These are phyloP conservation scores for Taiwanofungus camphoratus DNA, from an alignment of 1,284 basidiomycete genomes.

Conservation along the genomic window DNA sequence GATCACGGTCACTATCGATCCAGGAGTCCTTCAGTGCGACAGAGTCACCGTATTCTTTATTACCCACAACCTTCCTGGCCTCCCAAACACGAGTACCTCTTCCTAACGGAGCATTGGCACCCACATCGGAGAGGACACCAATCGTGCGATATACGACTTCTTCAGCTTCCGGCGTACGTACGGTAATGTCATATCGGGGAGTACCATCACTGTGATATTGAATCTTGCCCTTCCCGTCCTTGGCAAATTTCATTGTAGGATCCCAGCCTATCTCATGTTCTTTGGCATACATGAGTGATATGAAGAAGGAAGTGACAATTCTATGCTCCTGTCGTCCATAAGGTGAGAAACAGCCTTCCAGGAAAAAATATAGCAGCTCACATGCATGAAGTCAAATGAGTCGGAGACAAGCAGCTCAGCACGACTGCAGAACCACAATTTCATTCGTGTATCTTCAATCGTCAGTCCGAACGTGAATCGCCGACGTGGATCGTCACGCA, in stretches of 20 bases:
- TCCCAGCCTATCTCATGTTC: conserved; percentile 5
- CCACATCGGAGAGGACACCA: neutral
- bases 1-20: too few relatives aligned
- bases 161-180: too few relatives aligned
- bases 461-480: too few relatives aligned
- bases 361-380: neutral
- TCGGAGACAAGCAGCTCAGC: too few relatives aligned
- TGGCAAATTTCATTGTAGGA: conserved; percentile 2
- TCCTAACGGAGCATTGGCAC: conserved; percentile 1
- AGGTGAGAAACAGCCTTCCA: neutral
- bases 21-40: conserved; percentile 5
- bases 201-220: too few relatives aligned
- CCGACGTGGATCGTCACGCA: too few relatives aligned
- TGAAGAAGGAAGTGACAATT: neutral
- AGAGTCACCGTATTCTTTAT: neutral
- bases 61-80: neutral
- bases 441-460: too few relatives aligned
- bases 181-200: too few relatives aligned
- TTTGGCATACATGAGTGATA: conserved; percentile 2
- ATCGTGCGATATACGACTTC: neutral
- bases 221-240: neutral
- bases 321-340: neutral
- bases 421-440: too few relatives aligned
- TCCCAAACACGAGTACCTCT: neutral
- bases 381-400: neutral